phyloP scores from a whole-genome alignment of 768 basidiomycete genomes.

The Russula dissimulans region DNA sequence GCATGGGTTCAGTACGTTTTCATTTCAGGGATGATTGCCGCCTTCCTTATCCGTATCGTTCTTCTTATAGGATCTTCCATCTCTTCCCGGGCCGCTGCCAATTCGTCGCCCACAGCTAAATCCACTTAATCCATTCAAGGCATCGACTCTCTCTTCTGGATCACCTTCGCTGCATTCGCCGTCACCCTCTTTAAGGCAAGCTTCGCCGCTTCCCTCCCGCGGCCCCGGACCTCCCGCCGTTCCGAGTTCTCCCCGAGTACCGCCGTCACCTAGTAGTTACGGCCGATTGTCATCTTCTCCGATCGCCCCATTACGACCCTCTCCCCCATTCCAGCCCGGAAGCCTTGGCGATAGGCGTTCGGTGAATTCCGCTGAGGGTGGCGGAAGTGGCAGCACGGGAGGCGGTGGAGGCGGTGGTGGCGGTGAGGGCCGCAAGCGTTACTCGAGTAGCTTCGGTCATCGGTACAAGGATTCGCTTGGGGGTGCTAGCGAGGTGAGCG shows the following conservation, averaged over 20 bases:
- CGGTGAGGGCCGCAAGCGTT: slow-evolving; percentile 41
- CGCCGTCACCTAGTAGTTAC: slow-evolving; percentile 32
- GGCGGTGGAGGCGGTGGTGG: slow-evolving; percentile 19
- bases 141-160: slow-evolving; percentile 38
- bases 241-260: slow-evolving; percentile 32
- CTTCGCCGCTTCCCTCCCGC: slow-evolving; percentile 35
- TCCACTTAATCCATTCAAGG: slow-evolving; percentile 40
- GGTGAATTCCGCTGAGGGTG: slow-evolving; percentile 25
- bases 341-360: slow-evolving; percentile 35
- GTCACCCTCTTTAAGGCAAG: slow-evolving; percentile 38
- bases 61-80: slow-evolving; percentile 28
- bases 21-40: slow-evolving; percentile 1
- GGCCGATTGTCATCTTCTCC: slow-evolving; percentile 25
- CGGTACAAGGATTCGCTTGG: slow-evolving; percentile 43
- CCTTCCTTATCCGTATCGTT: not conserved
- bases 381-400: slow-evolving; percentile 15
- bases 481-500: slow-evolving; percentile 30
- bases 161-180: slow-evolving; percentile 42
- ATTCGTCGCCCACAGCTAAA: slow-evolving; percentile 38
- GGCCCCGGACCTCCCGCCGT: slow-evolving; percentile 28
- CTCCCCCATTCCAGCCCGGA: slow-evolving; percentile 33
- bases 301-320: slow-evolving; percentile 31
- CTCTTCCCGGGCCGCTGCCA: slow-evolving; percentile 33
- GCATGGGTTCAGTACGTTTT: slow-evolving; percentile 31
- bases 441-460: slow-evolving; percentile 73